Evolutionary conservation across 192 early-diverging fungal species (phyloP), one percentile per base, ranked within the genome.

Genomic region (Linnemannia elongata): DNA sequence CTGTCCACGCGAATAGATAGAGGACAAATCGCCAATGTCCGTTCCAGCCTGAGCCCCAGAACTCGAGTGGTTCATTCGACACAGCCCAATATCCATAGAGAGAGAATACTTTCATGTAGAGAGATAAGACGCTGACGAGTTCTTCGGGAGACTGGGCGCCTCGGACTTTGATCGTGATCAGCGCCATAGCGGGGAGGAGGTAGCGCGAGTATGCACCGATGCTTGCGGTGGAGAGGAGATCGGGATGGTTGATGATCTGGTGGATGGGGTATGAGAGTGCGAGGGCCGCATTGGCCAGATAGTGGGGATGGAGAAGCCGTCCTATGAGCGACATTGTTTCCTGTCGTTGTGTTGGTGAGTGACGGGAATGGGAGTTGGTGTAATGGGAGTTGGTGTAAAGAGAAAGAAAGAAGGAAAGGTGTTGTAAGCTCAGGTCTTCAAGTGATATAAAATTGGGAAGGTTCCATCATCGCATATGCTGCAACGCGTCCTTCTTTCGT

Each of bases 71-170:
- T 1, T 81, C 75, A 4, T 81, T 12, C 6, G 78, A 42, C 20
- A 81, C 80, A n/a, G 55, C 44, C 82, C 85, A 91, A 24, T 89
- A 81, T 49, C 77, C 83, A 54, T 87, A 89, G 22, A 88, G 45
- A 8, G 80, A 88, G 63, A 81, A 89, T n/a, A 90, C 80, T 41
- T 91, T 91, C 63, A 87, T 77, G 42, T 91, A 91, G 44, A 91
- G 80, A 9, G 88, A 79, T 6, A 91, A 6, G 7, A 91, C 89
- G 68, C 89, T 89, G 54, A 87, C 69, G 33, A 91, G 87, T 68
- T 91, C 90, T 75, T 91, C 90, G 18, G 89, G 89, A 30, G 90
- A 89, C 63, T 88, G 88, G 20, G 90, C 79, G 60, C 84, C 75
- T 2, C 54, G 72, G 27, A 86, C 63, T 70, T 86, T 86, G 70